These are phyloP conservation scores for Aaosphaeria arxii DNA, from an alignment of 2,329 filamentous ascomycete genomes.

Conservation along the genomic window DNA sequence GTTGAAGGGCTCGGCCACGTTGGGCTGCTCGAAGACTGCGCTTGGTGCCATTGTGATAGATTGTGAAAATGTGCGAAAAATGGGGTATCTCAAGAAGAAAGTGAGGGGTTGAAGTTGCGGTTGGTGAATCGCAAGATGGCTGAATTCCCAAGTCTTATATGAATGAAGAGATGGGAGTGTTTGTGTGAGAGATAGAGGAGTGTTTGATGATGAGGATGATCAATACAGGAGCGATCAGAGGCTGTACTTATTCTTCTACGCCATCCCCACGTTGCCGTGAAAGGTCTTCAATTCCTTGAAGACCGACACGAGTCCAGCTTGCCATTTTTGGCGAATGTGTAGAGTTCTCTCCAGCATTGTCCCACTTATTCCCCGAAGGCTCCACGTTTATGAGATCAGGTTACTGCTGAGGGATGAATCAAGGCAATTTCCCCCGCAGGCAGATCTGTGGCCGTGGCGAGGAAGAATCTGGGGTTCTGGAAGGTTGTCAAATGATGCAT, in stretches of 20 bases:
- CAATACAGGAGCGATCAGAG: background rate
- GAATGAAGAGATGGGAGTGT: background rate
- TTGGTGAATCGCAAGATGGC: background rate
- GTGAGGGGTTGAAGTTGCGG: background rate
- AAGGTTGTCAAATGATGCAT: slow-evolving; percentile 9
- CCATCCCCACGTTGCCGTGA: background rate
- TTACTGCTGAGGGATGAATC: background rate
- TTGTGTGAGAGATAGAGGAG: no score
- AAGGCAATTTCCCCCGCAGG: slow-evolving; percentile 29
- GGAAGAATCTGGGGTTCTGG: slow-evolving; percentile 14
- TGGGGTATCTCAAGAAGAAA: slow-evolving; percentile 16
- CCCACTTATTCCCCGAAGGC: background rate
- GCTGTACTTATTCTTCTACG: slow-evolving; percentile 2
- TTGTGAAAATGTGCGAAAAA: background rate
- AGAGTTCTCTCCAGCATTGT: slow-evolving; percentile 11
- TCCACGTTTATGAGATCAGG: background rate
- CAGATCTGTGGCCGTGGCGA: slow-evolving; percentile 2
- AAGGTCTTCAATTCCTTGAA: slow-evolving; percentile 4
- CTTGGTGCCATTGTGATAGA: slow-evolving; percentile 44
- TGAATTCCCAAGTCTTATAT: background rate
- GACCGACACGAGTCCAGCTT: slow-evolving; percentile 20
- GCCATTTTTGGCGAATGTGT: slow-evolving; percentile 10
- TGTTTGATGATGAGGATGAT: background rate
- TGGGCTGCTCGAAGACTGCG: slow-evolving; percentile 42
- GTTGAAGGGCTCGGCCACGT: slow-evolving; percentile 44